Evolutionary conservation across 768 basidiomycete genomes (phyloP), one percentile per base, ranked within the genome.

Genomic region (Lanmaoa pseudosensibilis): DNA sequence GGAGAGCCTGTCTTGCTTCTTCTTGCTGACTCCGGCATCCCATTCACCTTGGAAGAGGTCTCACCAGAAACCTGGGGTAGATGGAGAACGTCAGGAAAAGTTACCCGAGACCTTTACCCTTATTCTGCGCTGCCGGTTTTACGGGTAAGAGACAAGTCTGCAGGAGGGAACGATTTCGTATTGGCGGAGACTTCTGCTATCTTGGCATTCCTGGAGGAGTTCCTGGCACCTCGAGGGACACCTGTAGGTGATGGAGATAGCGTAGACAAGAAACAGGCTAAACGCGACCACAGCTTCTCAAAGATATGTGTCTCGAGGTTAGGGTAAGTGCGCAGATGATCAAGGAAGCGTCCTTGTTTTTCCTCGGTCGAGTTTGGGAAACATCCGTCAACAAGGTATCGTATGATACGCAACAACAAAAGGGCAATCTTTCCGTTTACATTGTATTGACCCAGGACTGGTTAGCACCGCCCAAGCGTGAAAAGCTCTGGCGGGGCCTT

Each of bases 161-260:
- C 25, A 38, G 25, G 15, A 34, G 54, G 47, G 3, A 36, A 57
- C 11, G 65, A 62, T 8, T 52, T 67, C 18, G 44, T 67, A 6
- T 33, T 68, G 12, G 67, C 57, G 30, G 67, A 69, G 39, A 71
- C 67, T 3, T 57, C 64, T 23, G 67, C 64, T 23, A 69, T 69
- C 19, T 25, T 69, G 49, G 21, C 62, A 32, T 69, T 51, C 46
- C 54, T 69, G 7, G 66, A 68, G 12, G 68, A 62, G 36, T 50
- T 58, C 25, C 47, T 68, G n/a, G 54, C 58, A 19, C 55, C 53
- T 36, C 41, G 18, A 25, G 60, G 63, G 23, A 33, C 53, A 15
- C 27, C 46, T 30, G 66, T 70, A 44, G 46, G 68, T 46, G 34
- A 30, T 5, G 23, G 33, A n/a, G 16, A 27, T 38, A 11, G 2